Conservation (phyloP, 2,329 filamentous ascomycete species). For the Penicillium sp. region DNA sequence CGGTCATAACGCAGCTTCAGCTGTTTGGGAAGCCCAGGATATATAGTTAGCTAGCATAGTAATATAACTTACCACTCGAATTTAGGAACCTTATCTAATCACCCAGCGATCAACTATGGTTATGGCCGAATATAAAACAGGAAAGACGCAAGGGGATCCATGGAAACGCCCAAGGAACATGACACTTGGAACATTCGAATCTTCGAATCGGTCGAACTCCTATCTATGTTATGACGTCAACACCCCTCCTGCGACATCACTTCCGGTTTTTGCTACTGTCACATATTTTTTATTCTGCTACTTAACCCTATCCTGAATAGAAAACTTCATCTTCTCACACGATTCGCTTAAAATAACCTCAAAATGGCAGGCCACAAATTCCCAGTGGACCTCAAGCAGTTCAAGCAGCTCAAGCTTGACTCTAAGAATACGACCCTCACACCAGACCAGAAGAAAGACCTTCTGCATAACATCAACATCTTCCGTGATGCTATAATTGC, state of each 20-base stretch:
- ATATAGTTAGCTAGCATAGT: too few species aligned
- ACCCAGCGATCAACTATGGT: too few species aligned
- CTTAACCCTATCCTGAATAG: not conserved
- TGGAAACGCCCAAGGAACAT: not conserved
- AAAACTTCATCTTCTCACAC: not conserved
- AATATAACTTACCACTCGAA: too few species aligned
- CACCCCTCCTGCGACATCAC: not conserved
- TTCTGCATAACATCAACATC: slow-evolving; percentile 36
- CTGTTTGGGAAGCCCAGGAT: too few species aligned
- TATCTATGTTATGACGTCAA: not conserved
- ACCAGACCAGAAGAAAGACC: slow-evolving; percentile 33
- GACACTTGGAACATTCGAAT: not conserved
- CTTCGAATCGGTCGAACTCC: not conserved
- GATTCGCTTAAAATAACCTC: not conserved
- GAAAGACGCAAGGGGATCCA: not conserved
- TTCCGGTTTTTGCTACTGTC: not conserved
- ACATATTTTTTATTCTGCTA: not conserved
- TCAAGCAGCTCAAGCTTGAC: slow-evolving; percentile 36
- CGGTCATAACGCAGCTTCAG: too few species aligned
- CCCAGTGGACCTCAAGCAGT: slow-evolving; percentile 32
- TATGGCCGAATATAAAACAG: not conserved
- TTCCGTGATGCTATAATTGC: slow-evolving; percentile 40
- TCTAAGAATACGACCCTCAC: slow-evolving; percentile 33
- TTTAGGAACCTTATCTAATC: too few species aligned
- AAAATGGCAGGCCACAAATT: slow-evolving; percentile 19